These are phyloP conservation scores for Triglochin maritima DNA, from an alignment of 106 monocot genomes.

Conservation along the genomic window DNA sequence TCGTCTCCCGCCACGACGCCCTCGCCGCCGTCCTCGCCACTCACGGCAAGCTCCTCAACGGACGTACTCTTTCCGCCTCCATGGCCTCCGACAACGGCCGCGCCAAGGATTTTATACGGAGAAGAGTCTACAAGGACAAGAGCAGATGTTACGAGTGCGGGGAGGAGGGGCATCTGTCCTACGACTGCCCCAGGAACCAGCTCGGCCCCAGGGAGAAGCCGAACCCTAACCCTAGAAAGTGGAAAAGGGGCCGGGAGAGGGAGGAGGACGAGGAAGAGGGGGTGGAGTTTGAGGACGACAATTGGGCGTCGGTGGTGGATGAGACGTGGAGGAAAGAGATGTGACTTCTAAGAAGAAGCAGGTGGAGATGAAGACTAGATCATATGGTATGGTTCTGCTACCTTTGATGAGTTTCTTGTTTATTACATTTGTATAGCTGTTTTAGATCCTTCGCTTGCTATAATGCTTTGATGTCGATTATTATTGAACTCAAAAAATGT, in stretches of 20 bases:
- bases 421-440: no score
- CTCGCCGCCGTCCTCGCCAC: conserved; percentile 39
- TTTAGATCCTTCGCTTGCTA: no score
- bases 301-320: conserved; percentile 94
- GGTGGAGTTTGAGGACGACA: conserved; percentile 45
- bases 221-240: conserved; percentile 29
- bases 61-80: conserved; percentile 61
- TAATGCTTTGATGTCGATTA: no score
- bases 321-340: conserved; percentile 59
- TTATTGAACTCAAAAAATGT: no score
- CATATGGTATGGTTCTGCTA: no score
- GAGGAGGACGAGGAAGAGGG: conserved; percentile 11
- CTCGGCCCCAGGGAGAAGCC: conserved; percentile 77
- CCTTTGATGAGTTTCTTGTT: no score
- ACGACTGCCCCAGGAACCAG: conserved; percentile 82
- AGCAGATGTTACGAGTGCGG: conserved; percentile 95
- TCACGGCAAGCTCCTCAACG: conserved; percentile 75
- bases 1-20: conserved; percentile 81
- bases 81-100: conserved; percentile 91
- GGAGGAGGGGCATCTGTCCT: conserved; percentile 79
- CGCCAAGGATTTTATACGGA: conserved; percentile 74
- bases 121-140: conserved; percentile 83
- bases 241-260: neutral
- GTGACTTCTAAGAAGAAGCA: neutral
- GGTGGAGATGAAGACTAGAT: conserved; percentile 10